Evolutionary conservation across 768 basidiomycete species (phyloP), one percentile per base, ranked within the genome.

Genomic region (Daedaleopsis nitida): DNA sequence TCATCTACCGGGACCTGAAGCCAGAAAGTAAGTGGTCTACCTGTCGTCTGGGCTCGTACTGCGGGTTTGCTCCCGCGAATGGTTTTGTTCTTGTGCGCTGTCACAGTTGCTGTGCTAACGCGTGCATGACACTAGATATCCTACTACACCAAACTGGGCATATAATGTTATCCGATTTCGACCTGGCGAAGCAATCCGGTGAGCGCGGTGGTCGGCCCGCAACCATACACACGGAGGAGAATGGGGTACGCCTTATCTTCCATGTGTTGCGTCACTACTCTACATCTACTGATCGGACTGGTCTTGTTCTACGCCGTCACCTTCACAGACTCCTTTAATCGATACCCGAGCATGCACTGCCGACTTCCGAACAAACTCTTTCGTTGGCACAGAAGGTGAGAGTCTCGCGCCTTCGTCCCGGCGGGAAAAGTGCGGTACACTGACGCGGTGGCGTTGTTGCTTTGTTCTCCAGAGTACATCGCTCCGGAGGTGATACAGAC

Each of bases 131-230:
- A 57, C 37, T 71, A 99, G 97, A 99, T 75, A 99, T 99, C 70
- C 81, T 99, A 17, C 80, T 99, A 52, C 97, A 99, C 76, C 92
- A 97, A 72, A 94, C 95, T 12, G 97, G 97, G 17, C 97, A 99
- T 76, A 98, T 99, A 69, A 98, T 98, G 96, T 77, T 99, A 69
- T 98, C 97, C 49, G 97, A 99, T 76, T 99, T 99, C 76, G 97
- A 99, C 78, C 84, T 99, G 37, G 96, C 96, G 19, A 99, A 98
- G 74, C 95, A 96, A 73, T 94, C 93, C 42, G 89, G 83, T 56
- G 92, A 92, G 66, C 87, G 86, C 23, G 92, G 89, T 24, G 89
- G 91, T 55, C 84, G 91, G 69, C 95, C 96, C 27, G 92, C 89
- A 7, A 90, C 87, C 71, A 90, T 98, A 60, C 92, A 91, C 68